Conservation (phyloP, 1,284 basidiomycete genomes). For the Apiotrichum mycotoxinovorans region DNA sequence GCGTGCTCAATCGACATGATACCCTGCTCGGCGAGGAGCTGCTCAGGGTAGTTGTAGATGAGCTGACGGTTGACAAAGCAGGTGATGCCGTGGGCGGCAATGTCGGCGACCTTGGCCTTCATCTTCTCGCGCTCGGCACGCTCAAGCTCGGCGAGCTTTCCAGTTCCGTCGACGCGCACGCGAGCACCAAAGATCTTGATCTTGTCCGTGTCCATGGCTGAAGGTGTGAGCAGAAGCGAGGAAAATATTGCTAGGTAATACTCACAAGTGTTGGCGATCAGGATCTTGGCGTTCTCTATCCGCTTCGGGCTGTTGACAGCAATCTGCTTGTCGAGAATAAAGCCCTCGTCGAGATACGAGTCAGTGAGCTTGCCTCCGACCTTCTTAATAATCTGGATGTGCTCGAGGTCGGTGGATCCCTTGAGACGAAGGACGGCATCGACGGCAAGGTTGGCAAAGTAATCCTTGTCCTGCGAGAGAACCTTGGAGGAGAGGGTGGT, state of each 20-base stretch:
- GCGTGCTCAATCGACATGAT: constrained; percentile 98
- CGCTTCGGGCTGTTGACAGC: constrained; percentile 93
- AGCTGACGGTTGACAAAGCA: constrained; percentile 98
- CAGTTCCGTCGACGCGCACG: constrained; percentile 91
- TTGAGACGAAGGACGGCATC: constrained; percentile 93
- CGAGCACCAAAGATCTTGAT: constrained; percentile 98
- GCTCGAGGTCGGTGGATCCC: constrained; percentile 92
- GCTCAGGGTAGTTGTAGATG: constrained; percentile 99
- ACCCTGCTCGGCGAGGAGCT: constrained; percentile 84
- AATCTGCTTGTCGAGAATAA: constrained; percentile 97
- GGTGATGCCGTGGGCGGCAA: constrained; percentile 93
- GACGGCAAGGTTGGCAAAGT: constrained; percentile 97
- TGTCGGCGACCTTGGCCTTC: constrained; percentile 95
- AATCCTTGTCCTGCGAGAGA: constrained; percentile 93
- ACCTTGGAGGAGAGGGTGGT: constrained; percentile 98
- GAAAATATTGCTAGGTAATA: too few species aligned
- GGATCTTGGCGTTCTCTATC: constrained; percentile 90
- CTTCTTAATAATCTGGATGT: constrained; percentile 99
- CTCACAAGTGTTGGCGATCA: constrained; percentile 95
- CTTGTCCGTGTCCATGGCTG: constrained; percentile 99
- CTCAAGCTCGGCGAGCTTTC: constrained; percentile 96
- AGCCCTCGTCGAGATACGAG: constrained; percentile 97
- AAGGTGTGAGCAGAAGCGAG: background rate
- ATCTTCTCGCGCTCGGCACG: constrained; percentile 97
- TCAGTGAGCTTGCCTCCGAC: constrained; percentile 97